phyloP scores from a whole-genome alignment of 441 rosid genomes.

The Populus tomentosa region DNA sequence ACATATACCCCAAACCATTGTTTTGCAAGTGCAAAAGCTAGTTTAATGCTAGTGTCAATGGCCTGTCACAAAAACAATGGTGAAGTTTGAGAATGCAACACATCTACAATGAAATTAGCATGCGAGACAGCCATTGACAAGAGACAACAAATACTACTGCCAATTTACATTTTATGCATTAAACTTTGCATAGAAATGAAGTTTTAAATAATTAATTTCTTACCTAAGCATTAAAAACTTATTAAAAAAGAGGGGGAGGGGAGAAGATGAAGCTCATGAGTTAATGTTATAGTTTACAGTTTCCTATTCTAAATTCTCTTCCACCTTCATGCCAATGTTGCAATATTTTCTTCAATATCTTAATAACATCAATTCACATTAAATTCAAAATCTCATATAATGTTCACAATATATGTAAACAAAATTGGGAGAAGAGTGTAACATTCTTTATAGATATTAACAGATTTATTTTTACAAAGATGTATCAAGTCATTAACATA shows the following conservation, averaged over 20 bases:
- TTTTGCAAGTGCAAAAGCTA: conserved; percentile 90
- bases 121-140: neutral
- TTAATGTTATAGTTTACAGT: neutral
- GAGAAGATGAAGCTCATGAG: neutral
- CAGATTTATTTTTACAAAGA: neutral
- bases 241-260: neutral
- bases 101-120: neutral
- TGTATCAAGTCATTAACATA: neutral
- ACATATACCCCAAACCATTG: conserved; percentile 99
- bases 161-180: neutral
- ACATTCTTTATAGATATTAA: neutral
- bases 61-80: conserved; percentile 50
- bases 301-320: neutral
- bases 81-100: conserved; percentile 3
- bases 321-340: neutral
- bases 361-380: neutral
- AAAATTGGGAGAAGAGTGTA: neutral
- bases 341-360: neutral
- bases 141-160: neutral
- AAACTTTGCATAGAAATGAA: neutral
- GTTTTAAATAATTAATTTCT: neutral
- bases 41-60: conserved; percentile 83
- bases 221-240: neutral
- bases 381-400: neutral
- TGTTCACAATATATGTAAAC: neutral